These are phyloP conservation scores for Claviceps digitariae DNA, from an alignment of 2,329 filamentous ascomycete species.

Conservation along the genomic window DNA sequence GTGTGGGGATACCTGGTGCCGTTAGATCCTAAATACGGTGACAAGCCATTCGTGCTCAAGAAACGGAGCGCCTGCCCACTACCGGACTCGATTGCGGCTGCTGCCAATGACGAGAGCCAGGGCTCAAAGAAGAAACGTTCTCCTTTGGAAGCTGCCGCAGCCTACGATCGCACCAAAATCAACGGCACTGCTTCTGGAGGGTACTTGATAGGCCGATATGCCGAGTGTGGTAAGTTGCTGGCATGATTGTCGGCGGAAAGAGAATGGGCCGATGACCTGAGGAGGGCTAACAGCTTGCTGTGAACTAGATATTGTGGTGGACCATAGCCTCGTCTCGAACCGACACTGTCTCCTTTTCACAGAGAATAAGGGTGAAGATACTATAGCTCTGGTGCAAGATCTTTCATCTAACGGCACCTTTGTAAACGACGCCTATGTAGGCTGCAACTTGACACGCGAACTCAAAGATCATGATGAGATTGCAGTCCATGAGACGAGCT, in stretches of 20 bases:
- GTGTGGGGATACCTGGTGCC: constrained; percentile 95
- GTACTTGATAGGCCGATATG: constrained; percentile 83
- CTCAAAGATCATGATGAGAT: constrained; percentile 86
- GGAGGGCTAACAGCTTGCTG: not conserved
- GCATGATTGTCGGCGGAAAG: not conserved
- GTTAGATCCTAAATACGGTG: constrained; percentile 54
- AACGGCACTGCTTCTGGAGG: constrained; percentile 58
- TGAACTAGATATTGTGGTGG: constrained; percentile 50
- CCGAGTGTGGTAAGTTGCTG: constrained; percentile 66
- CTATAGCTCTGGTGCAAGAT: constrained; percentile 73
- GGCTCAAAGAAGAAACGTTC: constrained; percentile 29
- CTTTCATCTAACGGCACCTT: constrained; percentile 94
- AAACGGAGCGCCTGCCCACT: constrained; percentile 58
- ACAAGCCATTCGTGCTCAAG: constrained; percentile 57
- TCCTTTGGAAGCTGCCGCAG: constrained; percentile 39
- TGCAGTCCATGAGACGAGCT: constrained; percentile 71
- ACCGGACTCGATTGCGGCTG: constrained; percentile 29
- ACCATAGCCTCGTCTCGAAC: constrained; percentile 75
- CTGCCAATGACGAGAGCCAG: constrained; percentile 23
- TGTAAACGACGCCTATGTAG: constrained; percentile 81
- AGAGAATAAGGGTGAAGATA: constrained; percentile 43
- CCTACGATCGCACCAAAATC: constrained; percentile 49
- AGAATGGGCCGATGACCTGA: not conserved
- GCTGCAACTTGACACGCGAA: constrained; percentile 69
- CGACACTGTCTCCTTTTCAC: constrained; percentile 60